Evolutionary conservation across 495 filamentous ascomycete genomes (phyloP), one percentile per base, ranked within the genome.

Genomic region (Podospora bellae-mahoneyi): DNA sequence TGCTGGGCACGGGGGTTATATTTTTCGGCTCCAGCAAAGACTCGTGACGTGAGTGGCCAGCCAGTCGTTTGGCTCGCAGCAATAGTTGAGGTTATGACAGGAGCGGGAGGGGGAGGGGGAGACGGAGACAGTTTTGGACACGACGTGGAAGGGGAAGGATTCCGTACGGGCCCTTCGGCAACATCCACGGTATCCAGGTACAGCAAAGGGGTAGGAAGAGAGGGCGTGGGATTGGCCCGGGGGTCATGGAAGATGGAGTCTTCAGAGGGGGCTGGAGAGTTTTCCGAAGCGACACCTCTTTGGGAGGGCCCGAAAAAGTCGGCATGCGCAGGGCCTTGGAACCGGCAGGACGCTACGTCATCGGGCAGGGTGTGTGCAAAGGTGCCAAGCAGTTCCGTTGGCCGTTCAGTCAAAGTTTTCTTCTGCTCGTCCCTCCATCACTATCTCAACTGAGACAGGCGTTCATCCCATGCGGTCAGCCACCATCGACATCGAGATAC

Each of bases 311-410:
- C 44, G 28, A 23, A 39, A 34, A 34, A 68, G 54, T 39, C 13
- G 13, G 9, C 15, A 65, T 64, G 69, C 63, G 23, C 70, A 64
- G 60, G 70, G 63, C 64, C 70, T 72, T 72, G 70, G 67, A 68
- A 68, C 32, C 26, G 64, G 34, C 66, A 60, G 53, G 44, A 30
- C 28, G 66, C 64, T 72, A 72, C 70, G 70, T 72, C 70, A 72
- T 72, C 44, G 66, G 66, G 70, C 70, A 72, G 55, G 55, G 55
- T 58, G 55, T 26, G n/a, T 48, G 39, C 39, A 48, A 48, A 48
- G 39, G 39, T 48, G 39, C 39, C 39, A 48, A 48, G 39, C 39
- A 48, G 39, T 48, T 10, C 9, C 39, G 39, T 48, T 48, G 39
- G 39, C 39, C 39, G 39, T 48, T 16, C 39, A 9, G 39, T 48